Evolutionary conservation across 2,329 filamentous ascomycete species (phyloP).

Genomic region (Paecilomyces formosus): DNA sequence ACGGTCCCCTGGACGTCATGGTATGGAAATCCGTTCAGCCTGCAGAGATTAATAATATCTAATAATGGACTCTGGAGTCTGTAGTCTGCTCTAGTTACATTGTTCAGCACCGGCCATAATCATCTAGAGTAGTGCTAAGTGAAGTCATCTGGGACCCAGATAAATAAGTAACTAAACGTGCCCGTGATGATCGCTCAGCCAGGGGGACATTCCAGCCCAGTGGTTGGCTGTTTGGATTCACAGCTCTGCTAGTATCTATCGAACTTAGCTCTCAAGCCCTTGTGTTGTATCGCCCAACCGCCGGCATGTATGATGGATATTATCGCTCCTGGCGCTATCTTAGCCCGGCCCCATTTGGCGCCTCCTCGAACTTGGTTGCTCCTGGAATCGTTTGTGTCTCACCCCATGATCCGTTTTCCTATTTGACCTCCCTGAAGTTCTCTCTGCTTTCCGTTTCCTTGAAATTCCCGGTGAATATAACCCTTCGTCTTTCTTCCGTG

Average conservation of each 20-base stretch:
- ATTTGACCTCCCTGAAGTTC: not conserved
- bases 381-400: not conserved
- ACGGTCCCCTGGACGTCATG: not conserved
- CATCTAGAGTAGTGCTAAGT: no score
- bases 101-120: not conserved
- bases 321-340: not conserved
- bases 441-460: not conserved
- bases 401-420: not conserved
- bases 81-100: not conserved
- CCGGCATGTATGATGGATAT: not conserved
- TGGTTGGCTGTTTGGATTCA: not conserved
- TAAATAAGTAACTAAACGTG: no score
- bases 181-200: not conserved
- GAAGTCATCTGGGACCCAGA: not conserved
- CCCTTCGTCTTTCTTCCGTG: not conserved
- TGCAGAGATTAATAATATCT: not conserved
- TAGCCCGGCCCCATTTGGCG: not conserved
- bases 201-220: not conserved
- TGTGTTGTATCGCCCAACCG: not conserved
- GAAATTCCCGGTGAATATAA: not conserved
- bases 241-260: not conserved
- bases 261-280: not conserved
- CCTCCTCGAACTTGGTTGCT: not conserved
- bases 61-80: not conserved
- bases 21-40: not conserved